Percentiles rank a stretch among this genome's conserved stretches.
Evolutionary conservation across 2,329 filamentous ascomycete species (phyloP).

Genomic region (Beauveria scarabaeidicola): DNA sequence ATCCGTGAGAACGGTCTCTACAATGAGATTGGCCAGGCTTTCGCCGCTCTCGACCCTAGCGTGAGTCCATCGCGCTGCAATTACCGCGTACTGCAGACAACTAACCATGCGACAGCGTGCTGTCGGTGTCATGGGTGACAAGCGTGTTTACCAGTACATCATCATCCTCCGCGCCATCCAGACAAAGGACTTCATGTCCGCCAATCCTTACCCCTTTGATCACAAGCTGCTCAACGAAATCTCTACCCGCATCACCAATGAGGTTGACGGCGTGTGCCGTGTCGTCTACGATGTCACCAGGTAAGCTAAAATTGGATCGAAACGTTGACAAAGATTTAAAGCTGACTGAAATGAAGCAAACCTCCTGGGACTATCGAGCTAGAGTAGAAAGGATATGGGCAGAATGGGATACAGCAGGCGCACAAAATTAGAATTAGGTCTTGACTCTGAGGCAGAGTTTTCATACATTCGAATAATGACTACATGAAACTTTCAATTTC

Average conservation of each 20-base stretch:
- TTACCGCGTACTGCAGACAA: background rate
- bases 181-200: conserved; percentile 55
- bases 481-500: background rate
- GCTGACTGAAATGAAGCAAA: conserved; percentile 34
- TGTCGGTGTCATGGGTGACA: conserved; percentile 49
- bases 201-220: conserved; percentile 59
- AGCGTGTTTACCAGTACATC: conserved; percentile 40
- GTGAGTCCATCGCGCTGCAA: background rate
- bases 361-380: conserved; percentile 67
- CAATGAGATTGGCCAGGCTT: conserved; percentile 36
- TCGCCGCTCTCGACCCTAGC: conserved; percentile 12
- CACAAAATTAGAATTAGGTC: background rate
- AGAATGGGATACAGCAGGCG: background rate
- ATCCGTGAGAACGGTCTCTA: conserved; percentile 67
- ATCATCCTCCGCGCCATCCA: conserved; percentile 35
- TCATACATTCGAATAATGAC: background rate
- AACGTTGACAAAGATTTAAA: background rate
- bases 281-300: conserved; percentile 58
- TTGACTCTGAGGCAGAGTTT: background rate
- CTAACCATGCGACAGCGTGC: conserved; percentile 21
- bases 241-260: conserved; percentile 56
- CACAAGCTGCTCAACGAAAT: conserved; percentile 58
- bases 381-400: conserved; percentile 40
- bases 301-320: conserved; percentile 26
- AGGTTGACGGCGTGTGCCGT: conserved; percentile 59